These are phyloP conservation scores for Pichia sp. DNA, from an alignment of 1,139 yeast species.

Conservation along the genomic window DNA sequence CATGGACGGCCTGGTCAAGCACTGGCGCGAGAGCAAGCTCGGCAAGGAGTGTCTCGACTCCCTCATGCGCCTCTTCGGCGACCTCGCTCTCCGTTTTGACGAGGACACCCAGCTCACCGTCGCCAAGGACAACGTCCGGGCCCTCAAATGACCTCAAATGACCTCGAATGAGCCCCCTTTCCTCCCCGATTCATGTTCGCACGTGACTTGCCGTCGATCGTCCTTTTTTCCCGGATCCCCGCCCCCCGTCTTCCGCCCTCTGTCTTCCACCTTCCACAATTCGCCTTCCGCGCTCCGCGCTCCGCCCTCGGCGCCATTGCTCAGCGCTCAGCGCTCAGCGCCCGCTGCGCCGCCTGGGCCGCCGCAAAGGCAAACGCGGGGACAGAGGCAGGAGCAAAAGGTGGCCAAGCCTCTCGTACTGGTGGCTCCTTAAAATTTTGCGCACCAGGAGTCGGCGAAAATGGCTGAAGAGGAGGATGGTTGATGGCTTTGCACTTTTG, in stretches of 20 bases:
- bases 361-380: no score
- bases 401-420: constrained; percentile 4
- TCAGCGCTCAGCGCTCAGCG: no score
- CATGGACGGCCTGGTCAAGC: constrained; percentile 11
- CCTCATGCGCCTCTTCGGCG: constrained; percentile 4
- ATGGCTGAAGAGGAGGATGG: not conserved
- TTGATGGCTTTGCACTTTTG: constrained; percentile 6
- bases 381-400: no score
- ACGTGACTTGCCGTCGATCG: not conserved
- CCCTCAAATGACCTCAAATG: not conserved
- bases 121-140: constrained; percentile 3
- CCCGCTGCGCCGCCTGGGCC: no score
- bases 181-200: no score
- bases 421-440: constrained; percentile 3
- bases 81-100: not conserved
- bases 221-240: not conserved
- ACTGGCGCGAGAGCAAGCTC: constrained; percentile 7
- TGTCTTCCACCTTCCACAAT: not conserved
- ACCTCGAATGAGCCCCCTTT: no score
- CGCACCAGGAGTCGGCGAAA: not conserved
- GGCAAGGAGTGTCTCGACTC: constrained; percentile 5
- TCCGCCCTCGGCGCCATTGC: no score
- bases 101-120: not conserved
- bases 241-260: not conserved
- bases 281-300: no score